These are phyloP conservation scores for Coniochaeta hoffmannii DNA, from an alignment of 2,329 filamentous ascomycete species.

Conservation along the genomic window DNA sequence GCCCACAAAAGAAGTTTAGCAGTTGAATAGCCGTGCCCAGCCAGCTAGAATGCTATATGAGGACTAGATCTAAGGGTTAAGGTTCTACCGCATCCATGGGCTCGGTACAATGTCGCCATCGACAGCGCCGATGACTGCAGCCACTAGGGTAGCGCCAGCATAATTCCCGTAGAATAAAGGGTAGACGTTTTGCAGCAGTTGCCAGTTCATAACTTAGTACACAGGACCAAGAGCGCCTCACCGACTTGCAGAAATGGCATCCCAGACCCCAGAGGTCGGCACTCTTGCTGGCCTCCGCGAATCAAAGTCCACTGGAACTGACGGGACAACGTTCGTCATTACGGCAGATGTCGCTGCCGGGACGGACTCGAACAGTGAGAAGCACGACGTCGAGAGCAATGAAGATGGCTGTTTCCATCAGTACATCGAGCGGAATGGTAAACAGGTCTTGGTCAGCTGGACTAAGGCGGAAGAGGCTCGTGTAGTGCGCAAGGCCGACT, in stretches of 20 bases:
- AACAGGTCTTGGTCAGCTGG: slow-evolving; percentile 12
- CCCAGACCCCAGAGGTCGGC: not conserved
- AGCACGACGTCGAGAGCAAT: not conserved
- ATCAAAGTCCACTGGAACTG: not conserved
- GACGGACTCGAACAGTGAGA: not conserved
- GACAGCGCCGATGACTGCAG: not conserved
- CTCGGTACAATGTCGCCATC: not conserved
- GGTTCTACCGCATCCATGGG: not conserved
- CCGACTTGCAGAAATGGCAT: slow-evolving; percentile 1
- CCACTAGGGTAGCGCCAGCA: not conserved
- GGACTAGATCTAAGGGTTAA: not conserved
- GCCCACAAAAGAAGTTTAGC: too few relatives aligned
- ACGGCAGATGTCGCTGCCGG: not conserved
- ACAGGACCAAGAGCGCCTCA: not conserved
- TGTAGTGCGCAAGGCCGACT: slow-evolving; percentile 14
- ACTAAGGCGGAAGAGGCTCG: slow-evolving; percentile 13
- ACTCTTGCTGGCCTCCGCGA: not conserved
- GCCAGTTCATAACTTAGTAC: not conserved
- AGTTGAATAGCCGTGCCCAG: too few relatives aligned
- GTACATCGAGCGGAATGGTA: slow-evolving; percentile 10
- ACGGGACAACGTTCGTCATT: not conserved
- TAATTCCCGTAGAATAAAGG: not conserved
- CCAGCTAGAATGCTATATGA: too few relatives aligned
- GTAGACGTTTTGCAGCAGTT: not conserved
- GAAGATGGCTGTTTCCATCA: slow-evolving; percentile 4